These are phyloP conservation scores for Aspergillus carbonarius DNA, from an alignment of 2,329 filamentous ascomycete genomes.

Conservation along the genomic window DNA sequence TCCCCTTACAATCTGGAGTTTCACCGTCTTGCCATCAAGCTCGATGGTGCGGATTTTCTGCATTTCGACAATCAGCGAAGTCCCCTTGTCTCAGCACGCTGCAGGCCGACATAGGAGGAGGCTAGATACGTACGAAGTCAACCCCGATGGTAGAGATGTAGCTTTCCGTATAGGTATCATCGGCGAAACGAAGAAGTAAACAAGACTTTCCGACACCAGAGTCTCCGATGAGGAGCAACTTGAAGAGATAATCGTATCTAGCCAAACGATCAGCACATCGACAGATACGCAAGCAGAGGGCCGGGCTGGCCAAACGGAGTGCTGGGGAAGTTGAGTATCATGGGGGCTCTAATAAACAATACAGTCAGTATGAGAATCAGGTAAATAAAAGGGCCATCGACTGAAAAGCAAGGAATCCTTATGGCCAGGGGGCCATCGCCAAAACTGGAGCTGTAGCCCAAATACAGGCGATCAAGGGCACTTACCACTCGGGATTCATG, in stretches of 20 bases:
- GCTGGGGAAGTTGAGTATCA: not conserved
- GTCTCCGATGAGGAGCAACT: conserved; percentile 99
- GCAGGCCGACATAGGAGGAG: not conserved
- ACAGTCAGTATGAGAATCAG: conserved; percentile 1
- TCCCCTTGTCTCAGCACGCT: not conserved
- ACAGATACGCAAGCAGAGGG: conserved; percentile 12
- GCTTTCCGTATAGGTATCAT: conserved; percentile 98
- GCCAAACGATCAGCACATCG: conserved; percentile 25
- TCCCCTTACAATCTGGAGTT: conserved; percentile 88
- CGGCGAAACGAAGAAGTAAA: conserved; percentile 93
- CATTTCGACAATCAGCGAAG: not conserved
- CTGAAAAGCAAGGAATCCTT: not conserved
- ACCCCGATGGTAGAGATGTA: conserved; percentile 99
- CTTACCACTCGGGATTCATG: conserved; percentile 54
- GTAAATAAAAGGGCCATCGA: not conserved
- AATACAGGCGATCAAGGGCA: conserved; percentile 16
- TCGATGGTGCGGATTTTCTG: conserved; percentile 99
- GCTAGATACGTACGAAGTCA: conserved; percentile 75
- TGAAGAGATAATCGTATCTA: conserved; percentile 99
- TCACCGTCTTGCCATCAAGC: conserved; percentile 98
- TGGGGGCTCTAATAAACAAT: conserved; percentile 24
- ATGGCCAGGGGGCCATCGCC: conserved; percentile 1
- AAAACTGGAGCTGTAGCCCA: conserved; percentile 8
- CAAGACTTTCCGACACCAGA: conserved; percentile 99
- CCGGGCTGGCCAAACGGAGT: not conserved